Base-by-base conservation (phyloP, 441 rosid species). In the Rhodomyrtus psidioides region DNA sequence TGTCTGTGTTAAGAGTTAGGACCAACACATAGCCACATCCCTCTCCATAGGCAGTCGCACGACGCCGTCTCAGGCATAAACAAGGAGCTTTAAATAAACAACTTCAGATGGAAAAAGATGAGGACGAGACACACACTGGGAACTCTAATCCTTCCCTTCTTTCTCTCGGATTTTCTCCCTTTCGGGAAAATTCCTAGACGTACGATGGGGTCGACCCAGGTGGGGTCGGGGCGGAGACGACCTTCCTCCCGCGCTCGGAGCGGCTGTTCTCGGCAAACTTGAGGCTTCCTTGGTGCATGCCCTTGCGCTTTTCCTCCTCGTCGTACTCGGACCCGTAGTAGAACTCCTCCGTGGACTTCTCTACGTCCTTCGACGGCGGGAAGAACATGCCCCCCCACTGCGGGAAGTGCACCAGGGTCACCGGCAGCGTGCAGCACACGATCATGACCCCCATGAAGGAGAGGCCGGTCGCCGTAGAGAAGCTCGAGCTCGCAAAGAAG, bases 381-480 rank as follows among this genome's bases (percentile, higher is more conserved):
- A 88, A 79, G 83, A 95, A 91, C 96, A 96, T 96, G 84, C 98
- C 88, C 23, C 98, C 97, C 98, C 98, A 96, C 82, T 96, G 97
- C 0, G 98, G 98, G 89, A 94, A 96, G 86, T 96, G 92, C 24
- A 95, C 93, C 24, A 95, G 83, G 0, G 91, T 83, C 55, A 93
- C 95, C 2, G 97, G 96, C 17, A 96, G 89, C 4, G 98, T 93
- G 85, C 98, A 96, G 13, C 88, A 89, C n/a, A 94, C 86, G 14
- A 93, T 93, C 97, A 96, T 91, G n/a, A 90, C 91, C 1, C 98
- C 98, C 98, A 96, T 96, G 86, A 89, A 89, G 6, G 93, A 87
- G 15, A 96, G 90, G 28, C 98, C 98, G 54, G 88, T 87, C 9
- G 89, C 92, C 1, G 98, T 93, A 12, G 93, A 87, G 84, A 90